Percentiles rank a stretch among this genome's conserved stretches.
These are phyloP conservation scores for Hemisphaericaspora nanyangensis DNA, from an alignment of 805 yeast genomes.

Conservation along the genomic window DNA sequence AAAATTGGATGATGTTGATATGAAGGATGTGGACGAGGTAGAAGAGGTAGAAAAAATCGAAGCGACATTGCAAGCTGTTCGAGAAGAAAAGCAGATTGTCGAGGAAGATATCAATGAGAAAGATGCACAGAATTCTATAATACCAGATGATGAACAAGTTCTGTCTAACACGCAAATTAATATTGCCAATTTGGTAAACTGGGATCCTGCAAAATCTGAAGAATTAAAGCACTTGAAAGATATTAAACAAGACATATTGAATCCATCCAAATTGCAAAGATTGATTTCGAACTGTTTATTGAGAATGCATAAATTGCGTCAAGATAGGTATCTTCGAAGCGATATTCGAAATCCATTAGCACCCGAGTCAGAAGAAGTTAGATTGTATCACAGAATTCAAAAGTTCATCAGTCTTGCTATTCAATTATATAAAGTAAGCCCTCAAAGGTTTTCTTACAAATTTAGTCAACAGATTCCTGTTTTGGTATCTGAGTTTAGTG, in stretches of 20 bases:
- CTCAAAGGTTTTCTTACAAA: conserved; percentile 22
- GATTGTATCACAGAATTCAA: conserved; percentile 26
- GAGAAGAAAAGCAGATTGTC: conserved; percentile 1
- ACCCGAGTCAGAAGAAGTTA: conserved; percentile 24
- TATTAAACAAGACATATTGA: conserved; percentile 18
- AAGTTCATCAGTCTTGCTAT: conserved; percentile 31
- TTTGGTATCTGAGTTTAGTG: conserved; percentile 67
- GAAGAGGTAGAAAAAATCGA: conserved; percentile 5
- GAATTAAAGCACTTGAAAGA: conserved; percentile 22
- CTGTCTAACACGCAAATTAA: conserved; percentile 16
- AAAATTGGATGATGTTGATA: conserved; percentile 7
- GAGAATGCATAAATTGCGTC: conserved; percentile 37
- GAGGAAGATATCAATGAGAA: conserved; percentile 8
- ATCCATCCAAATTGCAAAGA: conserved; percentile 32
- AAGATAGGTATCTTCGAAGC: conserved; percentile 32
- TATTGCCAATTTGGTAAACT: conserved; percentile 27
- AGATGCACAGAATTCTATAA: conserved; percentile 5
- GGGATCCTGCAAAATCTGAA: conserved; percentile 31
- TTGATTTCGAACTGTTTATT: conserved; percentile 30
- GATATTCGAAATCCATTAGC: conserved; percentile 19
- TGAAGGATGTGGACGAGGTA: conserved; percentile 7
- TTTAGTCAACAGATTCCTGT: conserved; percentile 56
- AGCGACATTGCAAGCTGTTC: conserved; percentile 10
- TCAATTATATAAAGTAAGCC: conserved; percentile 22
- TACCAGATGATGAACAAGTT: conserved; percentile 2